Evolutionary conservation across 2,329 filamentous ascomycete genomes (phyloP).

Genomic region (Didymella sp.): DNA sequence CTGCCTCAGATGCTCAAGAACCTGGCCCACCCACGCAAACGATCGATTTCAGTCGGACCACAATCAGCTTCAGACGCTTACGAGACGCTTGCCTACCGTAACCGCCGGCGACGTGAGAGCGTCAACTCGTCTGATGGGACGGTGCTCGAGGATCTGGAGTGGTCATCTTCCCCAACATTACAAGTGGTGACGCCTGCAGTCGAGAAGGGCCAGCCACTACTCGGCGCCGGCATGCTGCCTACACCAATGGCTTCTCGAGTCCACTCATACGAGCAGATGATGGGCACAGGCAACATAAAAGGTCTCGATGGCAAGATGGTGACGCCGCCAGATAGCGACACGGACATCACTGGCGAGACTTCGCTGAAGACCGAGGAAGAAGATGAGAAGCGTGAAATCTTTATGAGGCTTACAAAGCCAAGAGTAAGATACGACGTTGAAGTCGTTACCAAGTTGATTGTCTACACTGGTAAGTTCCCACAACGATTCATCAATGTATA

Average conservation of each 20-base stretch:
- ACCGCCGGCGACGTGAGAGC: conserved; percentile 70
- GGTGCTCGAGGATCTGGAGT: conserved; percentile 38
- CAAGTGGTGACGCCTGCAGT: conserved; percentile 41
- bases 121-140: conserved; percentile 53
- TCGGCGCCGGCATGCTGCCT: conserved; percentile 55
- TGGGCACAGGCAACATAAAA: conserved; percentile 67
- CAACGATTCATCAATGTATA: neutral
- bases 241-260: conserved; percentile 58
- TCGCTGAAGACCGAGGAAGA: conserved; percentile 40
- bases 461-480: conserved; percentile 79
- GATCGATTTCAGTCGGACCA: conserved; percentile 88
- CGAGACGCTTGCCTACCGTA: conserved; percentile 90
- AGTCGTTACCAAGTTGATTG: conserved; percentile 93
- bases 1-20: conserved; percentile 82
- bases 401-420: conserved; percentile 81
- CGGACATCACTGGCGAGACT: conserved; percentile 42
- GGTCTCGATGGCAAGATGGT: conserved; percentile 11
- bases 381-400: conserved; percentile 69
- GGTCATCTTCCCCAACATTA: conserved; percentile 25
- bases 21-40: conserved; percentile 79
- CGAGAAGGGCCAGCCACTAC: conserved; percentile 42
- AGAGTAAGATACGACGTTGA: conserved; percentile 97
- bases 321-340: conserved; percentile 41
- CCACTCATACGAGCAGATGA: conserved; percentile 73
- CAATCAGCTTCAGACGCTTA: conserved; percentile 97